Evolutionary conservation across 768 basidiomycete species (phyloP).

Genomic region (Mycena metata): DNA sequence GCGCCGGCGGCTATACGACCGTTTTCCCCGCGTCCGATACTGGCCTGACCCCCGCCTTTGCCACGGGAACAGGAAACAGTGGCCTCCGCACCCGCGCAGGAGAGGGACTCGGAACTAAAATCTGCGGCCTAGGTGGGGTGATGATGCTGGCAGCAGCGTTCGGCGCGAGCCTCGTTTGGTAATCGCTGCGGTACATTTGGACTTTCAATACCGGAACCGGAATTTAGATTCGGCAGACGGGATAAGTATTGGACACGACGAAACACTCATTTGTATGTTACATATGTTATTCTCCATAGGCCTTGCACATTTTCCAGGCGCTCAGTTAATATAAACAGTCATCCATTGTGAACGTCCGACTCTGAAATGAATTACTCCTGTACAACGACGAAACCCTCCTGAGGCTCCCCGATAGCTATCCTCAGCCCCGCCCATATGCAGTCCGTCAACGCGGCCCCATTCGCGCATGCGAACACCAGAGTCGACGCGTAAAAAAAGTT

Average conservation of each 20-base stretch:
- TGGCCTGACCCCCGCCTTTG: conserved; percentile 33
- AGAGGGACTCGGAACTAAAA: neutral
- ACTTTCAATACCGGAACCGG: neutral
- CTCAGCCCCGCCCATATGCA: conserved; percentile 87
- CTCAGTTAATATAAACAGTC: conserved; percentile 11
- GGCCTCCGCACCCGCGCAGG: conserved; percentile 20
- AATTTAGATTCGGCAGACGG: conserved; percentile 16
- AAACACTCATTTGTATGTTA: conserved; percentile 31
- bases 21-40: conserved; percentile 25
- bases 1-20: conserved; percentile 33
- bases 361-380: conserved; percentile 63
- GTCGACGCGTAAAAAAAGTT: conserved; percentile 99
- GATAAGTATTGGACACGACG: conserved; percentile 11
- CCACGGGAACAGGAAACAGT: conserved; percentile 31
- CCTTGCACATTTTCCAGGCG: conserved; percentile 17
- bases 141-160: conserved; percentile 16
- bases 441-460: conserved; percentile 88
- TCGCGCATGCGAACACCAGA: conserved; percentile 90
- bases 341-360: too few relatives aligned
- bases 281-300: too few relatives aligned
- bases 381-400: conserved; percentile 66
- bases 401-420: conserved; percentile 72
- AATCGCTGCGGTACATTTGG: neutral
- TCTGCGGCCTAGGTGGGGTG: conserved; percentile 4
- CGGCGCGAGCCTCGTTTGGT: conserved; percentile 27